Percentiles rank a stretch among this genome's conserved stretches.
Evolutionary conservation across 2,329 filamentous ascomycete genomes (phyloP).

Genomic region (Cladosporium sp.): DNA sequence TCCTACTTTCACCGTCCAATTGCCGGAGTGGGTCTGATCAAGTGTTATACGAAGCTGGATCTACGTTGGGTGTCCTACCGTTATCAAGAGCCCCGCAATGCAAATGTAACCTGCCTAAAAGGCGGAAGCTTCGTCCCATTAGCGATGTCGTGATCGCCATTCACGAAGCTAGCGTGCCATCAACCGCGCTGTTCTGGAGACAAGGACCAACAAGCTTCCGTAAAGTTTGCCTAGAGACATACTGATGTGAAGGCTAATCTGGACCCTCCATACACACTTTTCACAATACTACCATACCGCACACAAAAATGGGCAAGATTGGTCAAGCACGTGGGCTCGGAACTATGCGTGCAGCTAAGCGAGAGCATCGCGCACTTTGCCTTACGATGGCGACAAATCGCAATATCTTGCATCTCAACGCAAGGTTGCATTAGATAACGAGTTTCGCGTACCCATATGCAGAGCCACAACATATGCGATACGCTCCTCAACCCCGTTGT

Average conservation of each 20-base stretch:
- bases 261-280: too few relatives aligned
- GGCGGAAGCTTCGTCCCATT: not conserved
- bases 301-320: too few relatives aligned
- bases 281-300: too few relatives aligned
- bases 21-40: too few relatives aligned
- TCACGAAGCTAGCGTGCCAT: not conserved
- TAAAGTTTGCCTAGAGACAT: not conserved
- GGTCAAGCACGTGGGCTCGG: too few relatives aligned
- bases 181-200: not conserved
- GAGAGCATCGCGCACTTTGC: not conserved
- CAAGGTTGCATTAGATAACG: not conserved
- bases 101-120: not conserved
- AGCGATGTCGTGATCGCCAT: not conserved
- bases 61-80: too few relatives aligned
- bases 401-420: not conserved
- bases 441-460: too few relatives aligned
- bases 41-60: too few relatives aligned
- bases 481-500: too few relatives aligned
- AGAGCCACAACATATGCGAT: too few relatives aligned
- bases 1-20: too few relatives aligned
- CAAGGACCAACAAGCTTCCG: not conserved
- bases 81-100: not conserved
- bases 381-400: not conserved
- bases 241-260: too few relatives aligned
- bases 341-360: not conserved